Evolutionary conservation across 768 basidiomycete genomes (phyloP), one percentile per base, ranked within the genome.

Genomic region (Erythrobasidium yunnanense): DNA sequence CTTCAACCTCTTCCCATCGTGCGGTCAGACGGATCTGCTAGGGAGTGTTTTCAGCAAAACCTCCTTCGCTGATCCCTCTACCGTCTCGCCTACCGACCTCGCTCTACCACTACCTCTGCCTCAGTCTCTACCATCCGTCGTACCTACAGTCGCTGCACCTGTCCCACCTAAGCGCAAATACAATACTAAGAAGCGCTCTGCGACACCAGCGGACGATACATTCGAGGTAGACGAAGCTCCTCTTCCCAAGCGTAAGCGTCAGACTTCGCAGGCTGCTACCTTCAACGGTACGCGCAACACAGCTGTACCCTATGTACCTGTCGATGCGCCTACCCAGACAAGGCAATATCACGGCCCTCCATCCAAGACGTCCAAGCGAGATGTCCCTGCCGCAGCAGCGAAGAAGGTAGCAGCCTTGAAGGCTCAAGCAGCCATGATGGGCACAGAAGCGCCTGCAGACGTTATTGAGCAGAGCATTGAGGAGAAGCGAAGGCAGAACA

Each of bases 401-500:
- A 69, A 69, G 54, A 72, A 72, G 55, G 67, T 66, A 22, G 57
- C 63, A 11, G 69, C 69, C 7, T 42, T 68, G 23, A 50, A 53
- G 17, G 47, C 47, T 2, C 63, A 65, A 22, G 47, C 56, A 2
- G 66, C 60, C 33, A 23, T 52, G n/a, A 23, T 27, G 15, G 58
- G 50, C 47, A 23, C 4, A 18, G 54, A 38, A n/a, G 33, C 8
- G 27, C 54, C 34, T 23, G 54, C 5, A 30, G 53, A 11, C 32
- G 63, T 65, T 17, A 70, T 71, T 57, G 50, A 69, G 18, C 55
- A 85, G 73, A 84, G 84, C 70, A 87, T 87, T 69, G 85, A 84
- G 71, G 81, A 81, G 46, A 90, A 90, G 79, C 83, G 90, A 30
- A 81, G 84, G 7, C 84, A 85, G 77, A 93, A 93, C 71, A 90